phyloP scores from a whole-genome alignment of 2,329 filamentous ascomycete species.

The Leptographium wingfieldii region DNA sequence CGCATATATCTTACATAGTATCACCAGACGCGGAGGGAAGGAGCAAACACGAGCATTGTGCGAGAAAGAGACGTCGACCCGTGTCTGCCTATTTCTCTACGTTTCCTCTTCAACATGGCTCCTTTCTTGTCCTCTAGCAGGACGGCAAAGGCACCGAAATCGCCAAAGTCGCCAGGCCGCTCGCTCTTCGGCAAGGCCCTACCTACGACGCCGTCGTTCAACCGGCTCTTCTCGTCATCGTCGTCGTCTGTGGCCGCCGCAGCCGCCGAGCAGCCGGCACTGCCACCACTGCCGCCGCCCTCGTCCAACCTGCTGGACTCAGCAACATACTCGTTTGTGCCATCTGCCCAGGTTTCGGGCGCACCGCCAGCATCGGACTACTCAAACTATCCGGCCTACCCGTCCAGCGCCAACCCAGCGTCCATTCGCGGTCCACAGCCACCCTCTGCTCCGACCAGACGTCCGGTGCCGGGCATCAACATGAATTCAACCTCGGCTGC shows the following conservation, averaged over 20 bases:
- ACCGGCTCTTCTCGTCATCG: constrained; percentile 2
- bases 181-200: constrained; percentile 49
- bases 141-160: background rate
- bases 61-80: background rate
- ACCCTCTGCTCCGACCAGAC: background rate
- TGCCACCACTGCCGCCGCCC: constrained; percentile 4
- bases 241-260: background rate
- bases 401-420: background rate
- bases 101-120: background rate
- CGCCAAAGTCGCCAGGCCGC: constrained; percentile 25
- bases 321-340: background rate
- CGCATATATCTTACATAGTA: background rate
- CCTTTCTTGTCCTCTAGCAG: background rate
- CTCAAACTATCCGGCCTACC: background rate
- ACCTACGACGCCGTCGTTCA: constrained; percentile 23
- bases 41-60: background rate
- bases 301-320: constrained; percentile 5
- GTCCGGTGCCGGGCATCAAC: background rate
- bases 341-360: background rate
- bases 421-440: background rate
- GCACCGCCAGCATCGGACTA: background rate
- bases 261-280: background rate
- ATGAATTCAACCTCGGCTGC: background rate
- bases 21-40: background rate
- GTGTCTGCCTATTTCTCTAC: too few species aligned